Percentiles rank a stretch among this genome's conserved stretches.
Conservation (phyloP, 2,329 filamentous ascomycete genomes). For the Leptographium flavum region DNA sequence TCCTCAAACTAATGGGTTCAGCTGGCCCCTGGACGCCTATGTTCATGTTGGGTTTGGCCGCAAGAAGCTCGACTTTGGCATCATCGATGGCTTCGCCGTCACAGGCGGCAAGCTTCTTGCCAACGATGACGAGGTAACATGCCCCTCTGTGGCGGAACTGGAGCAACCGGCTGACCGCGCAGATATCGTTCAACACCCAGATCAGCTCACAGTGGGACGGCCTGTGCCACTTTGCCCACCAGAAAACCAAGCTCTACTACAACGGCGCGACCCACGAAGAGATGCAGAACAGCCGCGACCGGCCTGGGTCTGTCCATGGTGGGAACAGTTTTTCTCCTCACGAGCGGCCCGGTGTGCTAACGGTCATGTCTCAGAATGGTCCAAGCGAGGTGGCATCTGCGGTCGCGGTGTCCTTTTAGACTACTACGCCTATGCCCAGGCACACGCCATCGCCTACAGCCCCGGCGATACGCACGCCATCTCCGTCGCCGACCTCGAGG, state of each 20-base stretch:
- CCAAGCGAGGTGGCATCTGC: conserved; percentile 25
- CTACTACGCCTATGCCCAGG: conserved; percentile 30
- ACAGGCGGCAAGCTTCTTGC: not conserved
- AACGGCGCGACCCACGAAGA: not conserved
- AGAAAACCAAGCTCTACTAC: not conserved
- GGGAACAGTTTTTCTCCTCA: too few relatives aligned
- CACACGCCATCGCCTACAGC: conserved; percentile 13
- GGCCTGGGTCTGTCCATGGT: not conserved
- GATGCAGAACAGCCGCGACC: not conserved
- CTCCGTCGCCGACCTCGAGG: conserved; percentile 24
- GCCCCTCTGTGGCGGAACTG: too few relatives aligned
- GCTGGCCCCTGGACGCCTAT: not conserved
- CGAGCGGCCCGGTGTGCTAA: too few relatives aligned
- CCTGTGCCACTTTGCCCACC: conserved; percentile 23
- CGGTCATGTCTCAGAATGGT: conserved; percentile 14
- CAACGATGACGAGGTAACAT: not conserved
- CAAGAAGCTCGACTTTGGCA: not conserved
- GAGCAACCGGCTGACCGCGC: too few relatives aligned
- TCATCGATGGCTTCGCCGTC: not conserved
- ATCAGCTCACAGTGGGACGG: conserved; percentile 32
- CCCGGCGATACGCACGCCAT: conserved; percentile 27
- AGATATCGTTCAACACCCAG: conserved; percentile 25
- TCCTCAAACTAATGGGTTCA: not conserved
- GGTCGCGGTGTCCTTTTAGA: conserved; percentile 38
- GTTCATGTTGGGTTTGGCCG: not conserved